Evolutionary conservation across 148 eudicot genomes (phyloP), one percentile per base, ranked within the genome.

Genomic region (Vaccinium vitisidaea): DNA sequence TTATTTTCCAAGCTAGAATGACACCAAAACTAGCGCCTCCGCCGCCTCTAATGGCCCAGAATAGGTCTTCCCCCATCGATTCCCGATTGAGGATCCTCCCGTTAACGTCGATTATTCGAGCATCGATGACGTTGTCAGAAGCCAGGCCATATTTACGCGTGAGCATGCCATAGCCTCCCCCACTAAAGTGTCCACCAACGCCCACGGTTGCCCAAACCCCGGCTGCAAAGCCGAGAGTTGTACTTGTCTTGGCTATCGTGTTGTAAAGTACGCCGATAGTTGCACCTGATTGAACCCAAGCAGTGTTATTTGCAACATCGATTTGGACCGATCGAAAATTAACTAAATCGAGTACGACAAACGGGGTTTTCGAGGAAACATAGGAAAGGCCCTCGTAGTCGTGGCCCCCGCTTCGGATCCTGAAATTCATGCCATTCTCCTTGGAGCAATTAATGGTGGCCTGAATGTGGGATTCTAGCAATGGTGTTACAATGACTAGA

Each of bases 341-440:
- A 3, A n/a, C 5, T 14, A 83, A 53, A 19, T 83, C 85, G 16
- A 83, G 32, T 3, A 83, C 15, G 71, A 58, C 70, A 15, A 55
- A 75, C 1, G 70, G 80, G 55, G 15, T n/a, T 65, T 65, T 15
- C 10, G n/a, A 27, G 15, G 85, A 83, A 10, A 75, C 71, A 21
- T 83, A 83, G 0, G 85, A 83, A 32, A 83, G 54, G 10, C 85
- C 85, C 23, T 83, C 85, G 27, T 83, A 83, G 79, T 83, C 84
- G 16, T 83, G 84, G 13, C 84, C 84, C 6, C 84, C 79, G 6
- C 84, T 83, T 5, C 78, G 79, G 3, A 74, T 50, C 49, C 79
- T 52, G 6, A 83, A 36, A 1, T 71, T 58, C 79, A 71, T 10
- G 36, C 67, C 84, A 27, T 53, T n/a, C 14, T 54, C 27, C 15